Conservation (phyloP, 2,329 filamentous ascomycete species). For the Exophiala xenobiotica region DNA sequence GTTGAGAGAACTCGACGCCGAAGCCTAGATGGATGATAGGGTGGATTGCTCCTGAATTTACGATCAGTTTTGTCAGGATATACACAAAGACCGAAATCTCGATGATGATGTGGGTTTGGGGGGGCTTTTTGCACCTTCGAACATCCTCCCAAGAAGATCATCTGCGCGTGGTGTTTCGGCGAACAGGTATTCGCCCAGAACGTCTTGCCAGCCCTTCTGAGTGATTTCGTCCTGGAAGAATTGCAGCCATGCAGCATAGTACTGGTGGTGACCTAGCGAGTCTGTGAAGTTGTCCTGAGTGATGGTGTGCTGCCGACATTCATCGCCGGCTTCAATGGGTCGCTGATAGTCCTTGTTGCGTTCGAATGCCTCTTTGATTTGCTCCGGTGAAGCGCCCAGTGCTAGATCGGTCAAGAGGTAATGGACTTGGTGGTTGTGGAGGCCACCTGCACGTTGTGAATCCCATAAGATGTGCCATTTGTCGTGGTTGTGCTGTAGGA, state of each 20-base stretch:
- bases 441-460: constrained; percentile 72
- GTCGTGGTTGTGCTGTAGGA: constrained; percentile 73
- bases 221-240: constrained; percentile 73
- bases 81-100: constrained; percentile 38
- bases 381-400: constrained; percentile 59
- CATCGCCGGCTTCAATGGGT: constrained; percentile 47
- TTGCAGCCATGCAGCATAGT: constrained; percentile 71
- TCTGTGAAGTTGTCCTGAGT: constrained; percentile 56
- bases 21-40: constrained; percentile 69
- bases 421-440: constrained; percentile 54
- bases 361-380: constrained; percentile 66
- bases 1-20: constrained; percentile 73
- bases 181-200: constrained; percentile 59
- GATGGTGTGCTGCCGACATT: constrained; percentile 43
- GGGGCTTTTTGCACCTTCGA: constrained; percentile 47
- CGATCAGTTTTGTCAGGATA: not conserved
- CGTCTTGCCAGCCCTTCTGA: constrained; percentile 47
- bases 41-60: constrained; percentile 48
- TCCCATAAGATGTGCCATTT: constrained; percentile 60
- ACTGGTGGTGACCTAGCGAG: constrained; percentile 61
- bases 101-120: not conserved
- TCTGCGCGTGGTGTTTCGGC: constrained; percentile 62
- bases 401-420: constrained; percentile 40
- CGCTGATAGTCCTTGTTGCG: constrained; percentile 67
- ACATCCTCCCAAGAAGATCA: constrained; percentile 69